Base-by-base conservation (phyloP, 768 basidiomycete species). In the Nidula microcarpa region DNA sequence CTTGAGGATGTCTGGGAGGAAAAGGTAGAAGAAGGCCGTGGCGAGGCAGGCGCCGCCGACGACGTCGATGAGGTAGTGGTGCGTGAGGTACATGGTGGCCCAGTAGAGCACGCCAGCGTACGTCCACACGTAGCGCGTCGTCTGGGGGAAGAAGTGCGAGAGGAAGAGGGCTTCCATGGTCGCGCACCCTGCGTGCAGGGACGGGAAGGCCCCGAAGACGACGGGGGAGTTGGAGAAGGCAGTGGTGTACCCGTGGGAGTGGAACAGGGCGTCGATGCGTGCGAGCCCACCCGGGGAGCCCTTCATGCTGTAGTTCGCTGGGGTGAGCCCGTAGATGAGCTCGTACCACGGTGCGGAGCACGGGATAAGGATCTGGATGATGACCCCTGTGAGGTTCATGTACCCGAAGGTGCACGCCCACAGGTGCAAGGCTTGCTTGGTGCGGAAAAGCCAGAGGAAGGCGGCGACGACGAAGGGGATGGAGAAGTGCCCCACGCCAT, bases 281-380 rank as follows among this genome's bases (percentile, higher is more conserved):
- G 87, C 84, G 10, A 98, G 81, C 1, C 97, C 97, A 7, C 94
- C 96, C 2, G 97, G 85, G 0, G 94, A 98, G 17, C 97, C 97
- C 45, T 83, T 84, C 80, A 96, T 94, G 47, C 74, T 74, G 74
- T 98, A 98, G 62, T 93, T 83, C 33, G 97, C 97, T 0, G 97
- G 97, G 0, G 92, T 96, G 36, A 98, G 84, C 1, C 97, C 97
- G 65, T 98, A 87, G 59, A 97, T 92, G 61, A 98, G 81, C 65
- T 98, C 96, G 70, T 98, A 99, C 97, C 97, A 89, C 5, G 97
- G 97, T 1, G 97, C 87, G 1, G 96, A 86, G 63, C 94, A 97
- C 0, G 96, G 97, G 53, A 98, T 79, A 35, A 91, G 63, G 63
- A 97, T 86, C 66, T 98, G 96, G 53, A 85, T 79, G 62, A 94